Base-by-base conservation (phyloP, 2,329 filamentous ascomycete species). In the Cladosporium phlei region DNA sequence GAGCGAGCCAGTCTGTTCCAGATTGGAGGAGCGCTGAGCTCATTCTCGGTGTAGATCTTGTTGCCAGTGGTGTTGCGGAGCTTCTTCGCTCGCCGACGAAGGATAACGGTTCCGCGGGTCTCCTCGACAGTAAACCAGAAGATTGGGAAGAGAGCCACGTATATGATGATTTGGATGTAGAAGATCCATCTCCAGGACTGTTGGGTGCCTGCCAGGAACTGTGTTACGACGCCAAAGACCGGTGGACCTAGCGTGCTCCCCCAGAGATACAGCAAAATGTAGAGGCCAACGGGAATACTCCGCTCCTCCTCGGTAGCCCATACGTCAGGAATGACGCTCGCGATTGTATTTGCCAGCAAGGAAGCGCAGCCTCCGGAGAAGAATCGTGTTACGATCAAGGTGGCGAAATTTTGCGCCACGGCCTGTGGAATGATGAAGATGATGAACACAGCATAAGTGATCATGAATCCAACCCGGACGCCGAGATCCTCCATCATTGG, bases 51-150 rank as follows among this genome's bases (percentile, higher is more conserved):
- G 53, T 63, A 62, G 44, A 49, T 55, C 38, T 28, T 50, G 48
- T 32, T 59, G 44, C 29, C 60, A 53, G 43, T 58, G 34, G 57
- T 52, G 24, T 59, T 58, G 10, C 68, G 64, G 10, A 72, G 52
- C 11, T 52, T 35, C 37, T 57, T 58, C 2, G 69, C 68, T 21
- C 62, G 64, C 8, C 57, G 57, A 16, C 62, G 55, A 3, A 77
- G 64, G n/a, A 77, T 69, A 5, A 75, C 69, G 17, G 67, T 64
- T 1, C 63, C 64, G 12, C 75, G 66, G n/a, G 70, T 71, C 53
- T 78, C 75, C 2, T 64, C 65, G 7, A 78, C 59, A 6, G 64
- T 59, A 34, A 69, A 54, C 30, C 62, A 49, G 51, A 66, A 65
- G 11, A 74, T 25, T 0, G 66, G 66, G 6, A 73, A 59, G 1